Evolutionary conservation across 306 rosid species (phyloP), one percentile per base, ranked within the genome.

Genomic region (Cucumis melo): DNA sequence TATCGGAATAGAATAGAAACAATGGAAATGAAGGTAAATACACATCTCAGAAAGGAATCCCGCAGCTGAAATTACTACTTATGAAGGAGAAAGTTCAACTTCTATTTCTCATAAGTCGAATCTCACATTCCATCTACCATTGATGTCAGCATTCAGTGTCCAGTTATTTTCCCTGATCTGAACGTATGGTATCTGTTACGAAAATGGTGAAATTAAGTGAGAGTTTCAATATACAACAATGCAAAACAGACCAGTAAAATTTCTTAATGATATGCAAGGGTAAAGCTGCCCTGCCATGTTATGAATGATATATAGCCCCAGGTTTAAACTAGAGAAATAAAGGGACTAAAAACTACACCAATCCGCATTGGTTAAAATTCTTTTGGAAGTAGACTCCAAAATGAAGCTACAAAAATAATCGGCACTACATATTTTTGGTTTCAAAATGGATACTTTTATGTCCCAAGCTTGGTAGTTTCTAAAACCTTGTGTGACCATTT

Each of bases 131-230:
- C 99, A 95, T 86, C 86, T 87, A 70, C 99, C 98, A 78, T 89
- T 89, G 81, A 86, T 77, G 80, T 95, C 89, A 0, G 89, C 90
- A 81, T 90, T 95, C 27, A 92, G 62, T 9, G 95, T 86, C 99
- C 97, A 95, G 82, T 92, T 95, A 78, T 95, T 95, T 88, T 95
- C 99, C 85, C 96, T 92, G 80, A 95, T 78, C 96, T 95, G 98
- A 81, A 89, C n/a, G 80, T 95, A 95, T 23, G 98, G 98, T 80
- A 90, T 88, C 99, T 95, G 90, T 71, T 71, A 72, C 79, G 70
- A 79, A 80, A 58, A 65, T 41, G 61, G 50, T 39, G 64, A 36
- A 53, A 65, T 14, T 64, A 77, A 64, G 68, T 27, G 46, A 78
- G 65, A 1, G 3, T 5, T 24, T 50, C 56, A 54, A 17, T 51